Evolutionary conservation across 164 flowering plant genomes (phyloP).

Genomic region (Taxillus chinensis): DNA sequence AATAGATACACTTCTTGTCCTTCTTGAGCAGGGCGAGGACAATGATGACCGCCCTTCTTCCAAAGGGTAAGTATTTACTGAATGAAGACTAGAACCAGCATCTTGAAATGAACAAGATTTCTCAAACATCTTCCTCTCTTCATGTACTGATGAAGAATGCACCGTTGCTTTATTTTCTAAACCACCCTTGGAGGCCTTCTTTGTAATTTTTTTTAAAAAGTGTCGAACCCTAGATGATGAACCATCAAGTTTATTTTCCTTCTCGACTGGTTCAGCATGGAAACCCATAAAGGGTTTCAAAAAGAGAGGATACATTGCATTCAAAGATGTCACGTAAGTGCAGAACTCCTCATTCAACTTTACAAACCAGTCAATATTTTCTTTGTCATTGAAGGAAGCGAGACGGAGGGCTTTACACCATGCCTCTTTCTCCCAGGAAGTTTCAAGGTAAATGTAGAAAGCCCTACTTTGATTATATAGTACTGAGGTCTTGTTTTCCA

Average conservation of each 20-base stretch:
- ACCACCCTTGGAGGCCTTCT: slow-evolving; percentile 45
- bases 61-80: slow-evolving; percentile 9
- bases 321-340: slow-evolving; percentile 47
- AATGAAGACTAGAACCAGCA: slow-evolving; percentile 7
- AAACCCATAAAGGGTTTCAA: slow-evolving; percentile 48
- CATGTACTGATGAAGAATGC: slow-evolving; percentile 21
- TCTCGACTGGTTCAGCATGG: slow-evolving; percentile 32
- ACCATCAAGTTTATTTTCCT: slow-evolving; percentile 33
- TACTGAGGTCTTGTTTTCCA: slow-evolving; percentile 47
- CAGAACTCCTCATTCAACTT: slow-evolving; percentile 50
- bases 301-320: slow-evolving; percentile 58
- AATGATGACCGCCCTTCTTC: slow-evolving; percentile 32
- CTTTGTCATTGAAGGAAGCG: slow-evolving; percentile 52
- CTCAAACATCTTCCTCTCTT: slow-evolving; percentile 37
- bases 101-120: slow-evolving; percentile 33
- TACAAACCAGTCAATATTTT: slow-evolving; percentile 36
- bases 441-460: slow-evolving; percentile 63
- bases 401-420: slow-evolving; percentile 96
- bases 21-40: slow-evolving; percentile 23
- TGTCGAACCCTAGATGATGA: slow-evolving; percentile 73
- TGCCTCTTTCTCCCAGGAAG: slow-evolving; percentile 94
- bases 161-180: slow-evolving; percentile 31
- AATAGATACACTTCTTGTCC: slow-evolving; percentile 30
- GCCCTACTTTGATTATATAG: slow-evolving; percentile 47
- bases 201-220: slow-evolving; percentile 56